Evolutionary conservation across 352 stramenopile species (phyloP), one percentile per base, ranked within the genome.

Genomic region (Phytophthora cryptogea): DNA sequence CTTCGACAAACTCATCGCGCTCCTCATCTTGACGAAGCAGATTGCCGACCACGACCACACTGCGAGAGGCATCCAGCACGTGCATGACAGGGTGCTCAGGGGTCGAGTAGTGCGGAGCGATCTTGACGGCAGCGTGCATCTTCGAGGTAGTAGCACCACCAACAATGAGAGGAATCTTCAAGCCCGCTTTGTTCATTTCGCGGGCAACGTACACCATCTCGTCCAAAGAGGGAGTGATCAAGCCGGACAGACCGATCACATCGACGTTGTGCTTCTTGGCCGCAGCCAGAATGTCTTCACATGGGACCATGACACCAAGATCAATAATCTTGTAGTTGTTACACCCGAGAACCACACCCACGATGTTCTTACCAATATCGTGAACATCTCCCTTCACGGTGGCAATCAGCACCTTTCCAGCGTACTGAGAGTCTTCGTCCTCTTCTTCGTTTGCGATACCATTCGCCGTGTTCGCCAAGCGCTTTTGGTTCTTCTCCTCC

Each of bases 331-430:
- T 98, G 86, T 97, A 99, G 67, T 99, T 99, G 81, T 99, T 99
- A 78, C 97, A 99, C 28, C 96, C 96, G 17, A 99, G 79, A 44
- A 99, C 96, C 51, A 99, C 96, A 40, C 92, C 90, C 35, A 99
- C 96, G 84, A 99, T 99, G 78, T 99, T 99, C 72, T 99, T 99
- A 54, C 97, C 97, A 66, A 99, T 99, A 66, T 99, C 97, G 74
- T 99, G 97, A 17, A 99, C 97, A 71, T 99, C 97, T 54, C 97
- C 97, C 71, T 99, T 99, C 3, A 99, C 97, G 10, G 97, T 99
- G n/a, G 97, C 97, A 72, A 99, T 97, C 5, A 99, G 72, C 35
- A 99, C 90, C 67, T 97, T 98, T 28, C 90, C 91, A 42, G 85
- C 85, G 59, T 93, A 93, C 64, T 92, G 84, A 28, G 78, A 90